A percentile compares a stretch with the other conserved stretches of the same genome.
These are phyloP conservation scores for Penicillium bovifimosum DNA, from an alignment of 495 filamentous ascomycete species.

Conservation along the genomic window DNA sequence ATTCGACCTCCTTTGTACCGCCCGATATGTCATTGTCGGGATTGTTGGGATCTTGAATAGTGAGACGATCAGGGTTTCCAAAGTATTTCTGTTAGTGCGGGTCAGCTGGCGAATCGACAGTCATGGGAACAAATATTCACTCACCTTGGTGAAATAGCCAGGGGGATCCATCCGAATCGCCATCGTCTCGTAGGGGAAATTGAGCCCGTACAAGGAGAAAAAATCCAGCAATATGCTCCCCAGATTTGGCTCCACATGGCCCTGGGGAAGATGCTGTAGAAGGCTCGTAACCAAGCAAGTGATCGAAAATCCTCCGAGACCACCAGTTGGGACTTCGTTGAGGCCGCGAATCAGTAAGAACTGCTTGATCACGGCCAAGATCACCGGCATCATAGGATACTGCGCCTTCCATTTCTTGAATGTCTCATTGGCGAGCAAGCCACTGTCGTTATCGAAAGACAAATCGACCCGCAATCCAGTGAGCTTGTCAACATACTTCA, in stretches of 20 bases:
- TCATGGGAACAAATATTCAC: constrained; percentile 15
- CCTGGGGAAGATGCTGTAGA: constrained; percentile 68
- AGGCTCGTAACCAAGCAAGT: constrained; percentile 89
- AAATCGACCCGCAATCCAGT: constrained; percentile 80
- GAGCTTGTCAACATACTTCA: constrained; percentile 74
- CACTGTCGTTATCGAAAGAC: constrained; percentile 88
- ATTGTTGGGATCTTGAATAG: constrained; percentile 86
- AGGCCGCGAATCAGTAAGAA: constrained; percentile 81
- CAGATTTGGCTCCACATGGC: constrained; percentile 57
- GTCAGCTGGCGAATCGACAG: neutral
- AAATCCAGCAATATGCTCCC: constrained; percentile 80
- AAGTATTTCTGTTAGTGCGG: constrained; percentile 7
- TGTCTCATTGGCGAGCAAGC: constrained; percentile 69
- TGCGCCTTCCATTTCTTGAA: constrained; percentile 70
- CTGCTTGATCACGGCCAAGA: constrained; percentile 87
- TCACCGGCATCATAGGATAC: constrained; percentile 75
- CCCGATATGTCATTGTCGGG: constrained; percentile 78
- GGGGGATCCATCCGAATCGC: constrained; percentile 75
- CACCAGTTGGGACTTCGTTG: constrained; percentile 85
- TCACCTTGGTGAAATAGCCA: constrained; percentile 66
- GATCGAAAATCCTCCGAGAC: constrained; percentile 90
- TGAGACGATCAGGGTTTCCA: constrained; percentile 49
- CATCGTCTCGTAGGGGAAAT: constrained; percentile 58
- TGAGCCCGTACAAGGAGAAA: constrained; percentile 78
- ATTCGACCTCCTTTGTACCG: constrained; percentile 59